These are phyloP conservation scores for Ogataea trehalophila DNA, from an alignment of 805 yeast genomes.

Conservation along the genomic window DNA sequence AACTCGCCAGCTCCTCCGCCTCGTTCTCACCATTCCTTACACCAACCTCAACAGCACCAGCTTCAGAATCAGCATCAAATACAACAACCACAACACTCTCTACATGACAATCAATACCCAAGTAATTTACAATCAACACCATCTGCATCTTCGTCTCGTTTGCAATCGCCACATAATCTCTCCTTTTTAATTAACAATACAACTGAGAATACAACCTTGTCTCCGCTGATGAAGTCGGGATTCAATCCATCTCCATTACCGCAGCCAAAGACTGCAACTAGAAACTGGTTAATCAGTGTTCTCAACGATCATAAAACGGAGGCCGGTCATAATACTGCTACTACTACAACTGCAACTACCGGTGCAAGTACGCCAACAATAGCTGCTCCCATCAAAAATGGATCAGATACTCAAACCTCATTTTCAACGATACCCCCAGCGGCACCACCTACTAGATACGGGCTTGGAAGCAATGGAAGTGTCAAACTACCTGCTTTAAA, in stretches of 20 bases:
- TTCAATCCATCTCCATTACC: not conserved
- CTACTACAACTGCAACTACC: not conserved
- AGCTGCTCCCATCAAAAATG: not conserved
- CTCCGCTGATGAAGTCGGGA: not conserved
- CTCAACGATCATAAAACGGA: slow-evolving; percentile 7
- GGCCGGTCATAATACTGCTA: too few relatives aligned
- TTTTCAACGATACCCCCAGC: too few relatives aligned
- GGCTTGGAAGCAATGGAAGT: not conserved
- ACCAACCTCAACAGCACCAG: slow-evolving; percentile 2
- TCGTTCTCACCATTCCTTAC: not conserved
- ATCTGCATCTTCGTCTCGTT: slow-evolving; percentile 8
- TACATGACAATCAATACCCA: not conserved
- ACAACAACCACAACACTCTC: slow-evolving; percentile 1
- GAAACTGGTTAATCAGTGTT: slow-evolving; percentile 18
- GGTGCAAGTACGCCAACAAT: not conserved
- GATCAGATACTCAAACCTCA: too few relatives aligned
- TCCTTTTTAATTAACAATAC: slow-evolving; percentile 13
- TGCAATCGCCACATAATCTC: slow-evolving; percentile 16
- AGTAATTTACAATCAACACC: not conserved
- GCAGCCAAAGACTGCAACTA: slow-evolving; percentile 6
- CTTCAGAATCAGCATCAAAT: slow-evolving; percentile 3
- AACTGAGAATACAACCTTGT: not conserved
- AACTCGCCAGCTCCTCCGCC: not conserved
- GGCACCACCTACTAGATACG: too few relatives aligned
- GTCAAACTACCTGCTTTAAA: slow-evolving; percentile 22